phyloP scores from a whole-genome alignment of 2,329 filamentous ascomycete species.

The Magnaporthiopsis poae region DNA sequence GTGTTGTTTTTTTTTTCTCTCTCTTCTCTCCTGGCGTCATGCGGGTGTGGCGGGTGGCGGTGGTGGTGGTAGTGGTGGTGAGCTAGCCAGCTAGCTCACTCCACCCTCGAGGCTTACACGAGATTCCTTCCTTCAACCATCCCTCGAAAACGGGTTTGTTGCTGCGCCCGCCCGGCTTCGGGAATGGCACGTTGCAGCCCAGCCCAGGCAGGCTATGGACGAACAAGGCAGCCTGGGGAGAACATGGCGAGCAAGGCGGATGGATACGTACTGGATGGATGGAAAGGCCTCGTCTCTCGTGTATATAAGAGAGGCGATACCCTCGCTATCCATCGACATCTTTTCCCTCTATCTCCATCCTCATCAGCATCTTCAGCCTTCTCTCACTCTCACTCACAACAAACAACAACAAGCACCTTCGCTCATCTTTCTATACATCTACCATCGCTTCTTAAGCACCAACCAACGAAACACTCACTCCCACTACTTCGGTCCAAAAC shows the following conservation, averaged over 20 bases:
- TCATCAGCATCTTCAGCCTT: constrained; percentile 3
- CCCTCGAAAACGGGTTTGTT: not conserved
- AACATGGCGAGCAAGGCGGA: not conserved
- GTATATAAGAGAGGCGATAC: constrained; percentile 1
- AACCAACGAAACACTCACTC: constrained; percentile 7
- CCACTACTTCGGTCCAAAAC: not conserved
- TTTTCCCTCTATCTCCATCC: constrained; percentile 1
- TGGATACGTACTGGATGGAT: not conserved
- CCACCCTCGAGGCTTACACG: not conserved
- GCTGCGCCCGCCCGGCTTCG: not conserved
- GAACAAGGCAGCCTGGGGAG: too few species aligned
- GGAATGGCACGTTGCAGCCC: not conserved
- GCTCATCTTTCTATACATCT: constrained; percentile 5
- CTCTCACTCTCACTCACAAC: not conserved
- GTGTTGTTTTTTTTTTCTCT: too few species aligned
- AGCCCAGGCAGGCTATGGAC: not conserved
- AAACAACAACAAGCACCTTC: constrained; percentile 1
- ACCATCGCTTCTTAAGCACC: constrained; percentile 17
- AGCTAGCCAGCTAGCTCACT: not conserved
- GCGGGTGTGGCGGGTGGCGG: not conserved
- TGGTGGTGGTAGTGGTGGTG: not conserved
- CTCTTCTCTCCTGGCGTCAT: not conserved
- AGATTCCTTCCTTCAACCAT: not conserved
- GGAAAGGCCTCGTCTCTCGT: not conserved
- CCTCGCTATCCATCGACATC: not conserved